Percentiles rank a stretch among this genome's conserved stretches.
Evolutionary conservation across 2,329 filamentous ascomycete species (phyloP).

Genomic region (Pseudogymnoascus sp.): DNA sequence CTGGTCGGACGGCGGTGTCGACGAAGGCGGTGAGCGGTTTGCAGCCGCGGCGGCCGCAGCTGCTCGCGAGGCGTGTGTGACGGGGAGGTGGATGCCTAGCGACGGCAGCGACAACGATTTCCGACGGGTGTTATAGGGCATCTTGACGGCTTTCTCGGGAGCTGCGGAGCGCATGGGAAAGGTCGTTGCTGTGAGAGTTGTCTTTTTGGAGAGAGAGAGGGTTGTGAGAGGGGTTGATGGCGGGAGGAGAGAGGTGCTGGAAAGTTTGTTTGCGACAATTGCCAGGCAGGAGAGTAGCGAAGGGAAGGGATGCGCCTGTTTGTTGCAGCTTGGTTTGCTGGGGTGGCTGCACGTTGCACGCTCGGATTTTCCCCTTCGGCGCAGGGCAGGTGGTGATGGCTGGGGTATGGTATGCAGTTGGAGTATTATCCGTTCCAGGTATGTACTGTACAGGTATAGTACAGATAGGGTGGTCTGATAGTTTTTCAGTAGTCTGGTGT

Average conservation of each 20-base stretch:
- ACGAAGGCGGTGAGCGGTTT: constrained; percentile 28
- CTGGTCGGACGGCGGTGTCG: constrained; percentile 25
- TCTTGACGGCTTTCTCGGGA: constrained; percentile 30
- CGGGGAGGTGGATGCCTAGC: constrained; percentile 80
- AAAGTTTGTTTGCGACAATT: constrained; percentile 4
- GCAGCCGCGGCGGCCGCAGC: constrained; percentile 24
- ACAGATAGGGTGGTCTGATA: background rate
- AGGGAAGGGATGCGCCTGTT: background rate
- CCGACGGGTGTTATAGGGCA: constrained; percentile 94
- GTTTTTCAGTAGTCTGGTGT: background rate
- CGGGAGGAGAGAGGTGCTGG: background rate
- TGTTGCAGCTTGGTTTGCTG: constrained; percentile 4
- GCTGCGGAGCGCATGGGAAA: constrained; percentile 1
- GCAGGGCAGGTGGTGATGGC: background rate
- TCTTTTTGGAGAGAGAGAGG: background rate
- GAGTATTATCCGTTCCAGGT: background rate
- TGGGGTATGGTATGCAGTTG: background rate
- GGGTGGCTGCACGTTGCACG: constrained; percentile 5
- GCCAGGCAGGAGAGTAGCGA: background rate
- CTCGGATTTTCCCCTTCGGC: constrained; percentile 6
- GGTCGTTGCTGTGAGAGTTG: background rate
- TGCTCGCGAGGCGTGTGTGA: constrained; percentile 53
- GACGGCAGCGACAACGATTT: constrained; percentile 92
- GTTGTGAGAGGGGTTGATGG: constrained; percentile 4
- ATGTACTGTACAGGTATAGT: constrained; percentile 5